Conservation (phyloP, 2,329 filamentous ascomycete species). For the Eurotiales sp. region DNA sequence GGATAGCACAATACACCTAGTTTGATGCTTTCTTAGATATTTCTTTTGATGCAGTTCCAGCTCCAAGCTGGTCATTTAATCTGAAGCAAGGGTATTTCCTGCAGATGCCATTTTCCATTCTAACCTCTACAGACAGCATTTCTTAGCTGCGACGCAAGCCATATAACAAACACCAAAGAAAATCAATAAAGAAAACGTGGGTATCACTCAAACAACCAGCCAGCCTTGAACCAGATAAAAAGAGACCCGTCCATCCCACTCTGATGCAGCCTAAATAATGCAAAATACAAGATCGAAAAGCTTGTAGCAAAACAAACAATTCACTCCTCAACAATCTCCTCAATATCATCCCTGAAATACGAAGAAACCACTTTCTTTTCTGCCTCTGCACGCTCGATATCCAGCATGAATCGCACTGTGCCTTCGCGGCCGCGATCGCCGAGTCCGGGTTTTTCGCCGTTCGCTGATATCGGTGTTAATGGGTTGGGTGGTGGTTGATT, state of each 20-base stretch:
- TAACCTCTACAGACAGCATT: background rate
- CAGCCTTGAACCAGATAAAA: background rate
- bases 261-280: too few relatives aligned
- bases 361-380: conserved; percentile 66
- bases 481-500: conserved; percentile 23
- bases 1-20: background rate
- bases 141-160: background rate
- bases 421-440: conserved; percentile 57
- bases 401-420: conserved; percentile 86
- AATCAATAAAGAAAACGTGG: conserved; percentile 4
- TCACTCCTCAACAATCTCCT: conserved; percentile 53
- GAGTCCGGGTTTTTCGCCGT: conserved; percentile 39
- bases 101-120: too few relatives aligned
- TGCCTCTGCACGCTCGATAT: conserved; percentile 66
- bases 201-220: conserved; percentile 13
- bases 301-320: too few relatives aligned
- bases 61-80: background rate
- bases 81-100: too few relatives aligned
- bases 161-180: background rate
- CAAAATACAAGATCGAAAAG: background rate
- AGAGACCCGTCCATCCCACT: too few relatives aligned
- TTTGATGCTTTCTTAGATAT: too few relatives aligned
- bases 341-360: conserved; percentile 72
- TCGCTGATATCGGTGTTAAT: conserved; percentile 45
- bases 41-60: too few relatives aligned